Evolutionary conservation across 208 protist species (phyloP), one percentile per base, ranked within the genome.

Genomic region (Trypanosoma melophagium): DNA sequence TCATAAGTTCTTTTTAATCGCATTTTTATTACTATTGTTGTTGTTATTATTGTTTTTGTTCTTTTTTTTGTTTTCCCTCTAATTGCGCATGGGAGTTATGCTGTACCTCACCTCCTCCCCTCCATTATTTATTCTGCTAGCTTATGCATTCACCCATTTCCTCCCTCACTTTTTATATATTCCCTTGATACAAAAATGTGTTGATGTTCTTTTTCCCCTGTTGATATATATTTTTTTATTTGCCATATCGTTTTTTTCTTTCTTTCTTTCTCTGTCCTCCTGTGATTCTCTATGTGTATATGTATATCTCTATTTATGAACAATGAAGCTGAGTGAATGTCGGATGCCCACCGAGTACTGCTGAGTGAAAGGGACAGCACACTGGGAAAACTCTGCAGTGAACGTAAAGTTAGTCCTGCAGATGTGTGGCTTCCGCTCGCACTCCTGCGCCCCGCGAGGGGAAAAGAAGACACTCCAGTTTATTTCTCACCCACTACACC

Each of bases 341-440:
- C 22, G 3, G 40, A 65, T 45, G 31, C 38, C 8, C 60, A 59
- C 35, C 8, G 49, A 47, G n/a, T 76, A 17, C 50, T 76, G 22
- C 56, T 2, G n/a, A 49, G 40, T 40, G 62, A 65, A 16, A 25
- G 69, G 57, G 44, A 55, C 0, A 76, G 72, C 50, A 66, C 71
- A 7, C 51, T 90, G 13, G 25, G 67, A 12, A 55, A 67, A 24
- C 64, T 93, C 12, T 83, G 83, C 17, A 19, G 51, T 21, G 28
- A 31, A 3, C 57, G 77, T n/a, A 60, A 66, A 3, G 64, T 89
- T 9, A 45, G 44, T 17, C 19, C 73, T 19, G 38, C 51, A 5
- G 69, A 85, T 73, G 45, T 92, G 8, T 94, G 89, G 86, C 66
- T 92, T 7, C 86, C 89, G 0, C 53, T 94, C 2, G 17, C 52